Conservation (phyloP, 2,329 filamentous ascomycete species). For the Penicillium sp. region DNA sequence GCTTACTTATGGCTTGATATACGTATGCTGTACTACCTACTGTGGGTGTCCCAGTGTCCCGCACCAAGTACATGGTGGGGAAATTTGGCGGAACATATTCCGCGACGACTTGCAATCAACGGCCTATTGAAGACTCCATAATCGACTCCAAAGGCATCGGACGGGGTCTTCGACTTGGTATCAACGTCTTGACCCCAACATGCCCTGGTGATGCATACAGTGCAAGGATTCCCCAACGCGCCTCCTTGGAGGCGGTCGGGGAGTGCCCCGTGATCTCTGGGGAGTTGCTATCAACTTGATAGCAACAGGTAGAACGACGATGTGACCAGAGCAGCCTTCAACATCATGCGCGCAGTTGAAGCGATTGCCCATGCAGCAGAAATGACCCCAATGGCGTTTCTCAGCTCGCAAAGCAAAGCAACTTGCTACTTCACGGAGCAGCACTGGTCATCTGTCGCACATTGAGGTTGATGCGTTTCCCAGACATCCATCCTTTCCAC, state of each 20-base stretch:
- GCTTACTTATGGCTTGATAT: neutral
- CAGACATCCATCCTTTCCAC: constrained; percentile 86
- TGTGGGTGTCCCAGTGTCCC: neutral
- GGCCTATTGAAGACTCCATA: neutral
- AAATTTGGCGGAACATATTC: neutral
- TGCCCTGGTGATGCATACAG: neutral
- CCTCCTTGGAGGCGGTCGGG: neutral
- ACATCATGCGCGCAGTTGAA: neutral
- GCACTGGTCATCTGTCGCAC: constrained; percentile 78
- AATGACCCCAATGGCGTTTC: neutral
- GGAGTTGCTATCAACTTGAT: neutral
- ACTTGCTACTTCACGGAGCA: neutral
- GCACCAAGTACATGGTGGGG: neutral
- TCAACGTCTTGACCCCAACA: neutral
- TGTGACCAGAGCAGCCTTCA: neutral
- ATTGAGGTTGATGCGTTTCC: constrained; percentile 88
- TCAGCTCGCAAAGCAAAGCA: neutral
- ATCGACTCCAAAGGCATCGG: neutral
- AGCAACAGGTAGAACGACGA: no score
- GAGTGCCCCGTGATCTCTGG: neutral
- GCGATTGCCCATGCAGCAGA: neutral
- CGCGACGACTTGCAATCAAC: neutral
- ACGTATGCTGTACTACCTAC: neutral
- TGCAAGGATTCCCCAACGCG: neutral
- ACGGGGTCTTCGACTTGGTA: neutral